Evolutionary conservation across 1,284 basidiomycete genomes (phyloP), one percentile per base, ranked within the genome.

Genomic region (Lentinula novae-zelandiae): DNA sequence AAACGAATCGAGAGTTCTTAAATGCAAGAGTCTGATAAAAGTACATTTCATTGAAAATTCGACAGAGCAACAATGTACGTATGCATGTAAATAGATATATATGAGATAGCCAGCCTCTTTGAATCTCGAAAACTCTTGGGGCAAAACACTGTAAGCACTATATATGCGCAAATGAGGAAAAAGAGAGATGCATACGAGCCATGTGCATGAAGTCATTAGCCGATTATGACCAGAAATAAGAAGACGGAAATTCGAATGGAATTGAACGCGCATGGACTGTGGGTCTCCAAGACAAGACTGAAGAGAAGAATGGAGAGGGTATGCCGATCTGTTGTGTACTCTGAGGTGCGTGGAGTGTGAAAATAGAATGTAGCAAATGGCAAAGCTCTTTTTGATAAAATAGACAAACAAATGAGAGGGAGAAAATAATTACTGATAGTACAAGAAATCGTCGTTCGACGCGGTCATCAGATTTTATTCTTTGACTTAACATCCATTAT

Each of bases 351-450:
- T 3, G 27, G 22, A 2, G 27, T 27, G 27, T 27, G 27, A 22
- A 5, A 17, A n/a, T 12, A 51, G 3, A 31, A 49, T 22, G 46
- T 5, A 15, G 15, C 3, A 46, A 15, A 50, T 5, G 22, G 12
- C 3, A 27, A 13, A 33, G 5, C 17, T 22, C 92, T 12, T 12
- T 17, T 31, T 31, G 6, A 27, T 22, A 49, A 34, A 51, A 31
- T n/a, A 53, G 17, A 31, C 6, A 20, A n/a, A 15, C 38, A 17
- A 12, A 36, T 17, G 36, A 53, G 27, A 33, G 27, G 31, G 34
- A 34, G n/a, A 52, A 52, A 36, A 34, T 34, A 38, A 38, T 34
- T 38, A 53, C 31, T 53, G 17, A 15, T 38, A 39, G 51, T 53
- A 53, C 51, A 53, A 51, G 27, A 36, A 52, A 10, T 38, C n/a